phyloP scores from a whole-genome alignment of 2,329 filamentous ascomycete species.

The Aspergillus pseudoterreus region DNA sequence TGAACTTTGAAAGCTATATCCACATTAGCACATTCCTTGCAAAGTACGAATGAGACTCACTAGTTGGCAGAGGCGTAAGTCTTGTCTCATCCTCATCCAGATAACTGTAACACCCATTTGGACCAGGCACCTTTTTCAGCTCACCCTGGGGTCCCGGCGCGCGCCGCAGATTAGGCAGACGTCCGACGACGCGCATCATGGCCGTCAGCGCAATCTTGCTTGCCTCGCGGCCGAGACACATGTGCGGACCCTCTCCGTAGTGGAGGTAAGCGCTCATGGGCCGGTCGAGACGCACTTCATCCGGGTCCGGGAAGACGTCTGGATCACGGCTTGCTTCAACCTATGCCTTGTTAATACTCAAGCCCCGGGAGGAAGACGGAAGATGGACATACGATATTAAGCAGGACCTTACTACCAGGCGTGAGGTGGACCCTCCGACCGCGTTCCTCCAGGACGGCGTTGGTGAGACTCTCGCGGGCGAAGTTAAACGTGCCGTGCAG shows the following conservation, averaged over 20 bases:
- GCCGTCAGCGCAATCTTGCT: constrained; percentile 61
- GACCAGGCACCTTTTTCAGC: constrained; percentile 60
- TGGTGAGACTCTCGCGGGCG: constrained; percentile 53
- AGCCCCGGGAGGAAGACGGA: constrained; percentile 40
- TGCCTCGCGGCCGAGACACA: constrained; percentile 59
- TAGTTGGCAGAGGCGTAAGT: constrained; percentile 49
- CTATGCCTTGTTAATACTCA: constrained; percentile 17
- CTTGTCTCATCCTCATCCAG: constrained; percentile 63
- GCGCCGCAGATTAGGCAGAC: constrained; percentile 57
- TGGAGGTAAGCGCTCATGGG: constrained; percentile 63
- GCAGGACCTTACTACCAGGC: constrained; percentile 59
- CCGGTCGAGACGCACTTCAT: constrained; percentile 59
- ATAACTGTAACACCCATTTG: constrained; percentile 56
- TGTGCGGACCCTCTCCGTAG: constrained; percentile 61
- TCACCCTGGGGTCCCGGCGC: constrained; percentile 62
- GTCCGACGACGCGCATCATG: constrained; percentile 65
- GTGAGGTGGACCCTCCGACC: constrained; percentile 49
- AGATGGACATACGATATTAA: constrained; percentile 52
- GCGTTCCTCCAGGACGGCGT: constrained; percentile 53
- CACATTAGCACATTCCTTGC: not conserved
- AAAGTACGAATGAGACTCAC: constrained; percentile 19
- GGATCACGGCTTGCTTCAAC: constrained; percentile 54
- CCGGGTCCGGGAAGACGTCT: constrained; percentile 58
- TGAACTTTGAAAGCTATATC: not conserved
- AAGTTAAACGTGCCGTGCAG: constrained; percentile 61